Evolutionary conservation across 192 early-diverging fungal genomes (phyloP), one percentile per base, ranked within the genome.

Genomic region (Coemansia aciculifera): DNA sequence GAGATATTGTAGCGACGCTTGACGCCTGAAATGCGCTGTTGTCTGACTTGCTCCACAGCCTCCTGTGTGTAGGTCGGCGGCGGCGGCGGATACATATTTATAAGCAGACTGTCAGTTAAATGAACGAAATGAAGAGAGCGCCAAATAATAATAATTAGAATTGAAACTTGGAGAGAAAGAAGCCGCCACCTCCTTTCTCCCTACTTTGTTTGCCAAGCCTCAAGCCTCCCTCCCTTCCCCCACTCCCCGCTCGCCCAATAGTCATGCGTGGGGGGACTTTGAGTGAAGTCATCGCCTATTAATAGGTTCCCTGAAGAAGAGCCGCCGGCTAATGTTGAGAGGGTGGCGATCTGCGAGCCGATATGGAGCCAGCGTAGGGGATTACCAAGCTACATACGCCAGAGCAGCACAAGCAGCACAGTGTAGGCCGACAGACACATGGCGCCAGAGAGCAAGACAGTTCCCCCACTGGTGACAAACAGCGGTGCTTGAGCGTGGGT

Each of bases 351-450:
- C 38, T 10, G 38, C 38, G 12, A 39, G 38, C 38, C 10, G 10
- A 39, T 10, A 39, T 39, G 2, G 9, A 9, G 38, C 8, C 12
- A 39, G 38, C 8, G 10, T 12, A 39, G 8, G 12, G 38, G 12
- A 39, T 12, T 39, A 39, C 38, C 43, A 7, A 1, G 36, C 52
- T 63, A 77, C 24, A 83, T 77, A 27, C 68, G 64, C 12, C 74
- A 49, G 24, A 83, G 69, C 57, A 83, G 62, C 8, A 77, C 72
- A n/a, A 77, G 54, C 32, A 83, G 68, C 31, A 61, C 80, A 1
- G 69, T 44, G 23, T 83, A 77, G 13, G 80, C 80, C 21, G 66
- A 54, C 42, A 77, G 15, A 60, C 80, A 83, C 74, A 81, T 81
- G 1, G 37, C 63, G 1, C 52, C 75, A 9, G 80, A 74, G 48